Evolutionary conservation across 2,329 filamentous ascomycete species (phyloP).

Genomic region (Calonectria naviculata): DNA sequence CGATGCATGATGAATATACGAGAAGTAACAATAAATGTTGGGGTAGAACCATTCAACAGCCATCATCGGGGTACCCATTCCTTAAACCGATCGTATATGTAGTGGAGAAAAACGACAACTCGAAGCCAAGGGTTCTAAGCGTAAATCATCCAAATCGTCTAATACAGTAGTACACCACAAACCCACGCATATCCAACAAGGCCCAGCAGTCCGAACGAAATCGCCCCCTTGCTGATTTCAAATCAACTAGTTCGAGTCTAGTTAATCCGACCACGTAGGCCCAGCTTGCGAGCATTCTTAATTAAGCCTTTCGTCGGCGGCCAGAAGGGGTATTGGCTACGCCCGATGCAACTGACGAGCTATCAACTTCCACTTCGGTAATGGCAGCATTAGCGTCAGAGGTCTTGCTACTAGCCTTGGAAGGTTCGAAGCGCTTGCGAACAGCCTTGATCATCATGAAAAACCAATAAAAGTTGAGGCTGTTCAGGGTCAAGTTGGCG

Average conservation of each 20-base stretch:
- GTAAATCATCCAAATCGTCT: slow-evolving; percentile 1
- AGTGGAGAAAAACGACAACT: neutral
- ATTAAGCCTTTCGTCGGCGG: slow-evolving; percentile 46
- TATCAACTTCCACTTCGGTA: slow-evolving; percentile 44
- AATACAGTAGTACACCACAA: neutral
- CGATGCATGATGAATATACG: neutral
- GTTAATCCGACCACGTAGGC: neutral
- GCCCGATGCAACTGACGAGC: slow-evolving; percentile 44
- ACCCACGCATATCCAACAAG: neutral
- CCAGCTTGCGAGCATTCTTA: neutral
- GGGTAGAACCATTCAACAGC: neutral
- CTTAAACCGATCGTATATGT: neutral
- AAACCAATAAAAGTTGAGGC: slow-evolving; percentile 88
- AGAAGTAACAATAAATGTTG: neutral
- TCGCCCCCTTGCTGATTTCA: neutral
- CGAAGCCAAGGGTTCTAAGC: neutral
- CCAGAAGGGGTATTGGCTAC: slow-evolving; percentile 27
- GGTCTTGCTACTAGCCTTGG: slow-evolving; percentile 45
- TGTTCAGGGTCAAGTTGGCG: slow-evolving; percentile 78
- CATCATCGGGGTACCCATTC: neutral
- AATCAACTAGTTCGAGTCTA: neutral
- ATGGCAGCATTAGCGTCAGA: slow-evolving; percentile 19
- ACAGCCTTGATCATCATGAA: slow-evolving; percentile 87
- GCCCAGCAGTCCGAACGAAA: neutral
- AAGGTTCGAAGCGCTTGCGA: slow-evolving; percentile 76